Conservation (phyloP, 78 protist species). For the Dictyostelium intermedium region DNA sequence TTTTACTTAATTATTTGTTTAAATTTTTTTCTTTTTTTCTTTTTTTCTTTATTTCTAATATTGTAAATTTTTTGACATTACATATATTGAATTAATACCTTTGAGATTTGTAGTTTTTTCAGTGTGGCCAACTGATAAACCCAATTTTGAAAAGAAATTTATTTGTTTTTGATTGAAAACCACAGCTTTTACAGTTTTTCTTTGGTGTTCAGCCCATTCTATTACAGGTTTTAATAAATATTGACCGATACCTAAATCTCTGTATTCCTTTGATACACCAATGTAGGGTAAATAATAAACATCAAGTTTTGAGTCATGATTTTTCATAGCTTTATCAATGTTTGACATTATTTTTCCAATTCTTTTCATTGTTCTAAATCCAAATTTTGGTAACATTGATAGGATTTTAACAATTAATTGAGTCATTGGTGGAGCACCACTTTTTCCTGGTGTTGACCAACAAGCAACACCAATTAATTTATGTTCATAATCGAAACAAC, state of each 20-base stretch:
- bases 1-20: background rate
- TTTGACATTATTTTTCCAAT: constrained; percentile 12
- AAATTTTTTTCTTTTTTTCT: background rate
- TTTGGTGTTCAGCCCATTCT: constrained; percentile 44
- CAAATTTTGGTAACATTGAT: constrained; percentile 52
- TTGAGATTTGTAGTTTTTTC: background rate
- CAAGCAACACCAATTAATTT: constrained; percentile 40
- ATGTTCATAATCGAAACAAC: constrained; percentile 24
- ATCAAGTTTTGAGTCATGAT: background rate
- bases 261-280: constrained; percentile 28
- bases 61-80: background rate
- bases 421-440: constrained; percentile 8
- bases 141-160: constrained; percentile 13
- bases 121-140: constrained; percentile 2
- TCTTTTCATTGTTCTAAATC: constrained; percentile 16
- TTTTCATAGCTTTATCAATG: constrained; percentile 19
- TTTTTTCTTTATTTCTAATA: background rate
- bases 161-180: constrained; percentile 12
- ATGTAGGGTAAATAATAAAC: constrained; percentile 30
- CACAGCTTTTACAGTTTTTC: background rate
- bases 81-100: constrained; percentile 42
- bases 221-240: constrained; percentile 35
- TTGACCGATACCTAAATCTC: constrained; percentile 34
- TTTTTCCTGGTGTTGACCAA: constrained; percentile 51
- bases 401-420: constrained; percentile 14